Percentiles rank a stretch among this genome's conserved stretches.
These are phyloP conservation scores for Coemansia sp. DNA, from an alignment of 192 early-diverging fungal genomes.

Conservation along the genomic window DNA sequence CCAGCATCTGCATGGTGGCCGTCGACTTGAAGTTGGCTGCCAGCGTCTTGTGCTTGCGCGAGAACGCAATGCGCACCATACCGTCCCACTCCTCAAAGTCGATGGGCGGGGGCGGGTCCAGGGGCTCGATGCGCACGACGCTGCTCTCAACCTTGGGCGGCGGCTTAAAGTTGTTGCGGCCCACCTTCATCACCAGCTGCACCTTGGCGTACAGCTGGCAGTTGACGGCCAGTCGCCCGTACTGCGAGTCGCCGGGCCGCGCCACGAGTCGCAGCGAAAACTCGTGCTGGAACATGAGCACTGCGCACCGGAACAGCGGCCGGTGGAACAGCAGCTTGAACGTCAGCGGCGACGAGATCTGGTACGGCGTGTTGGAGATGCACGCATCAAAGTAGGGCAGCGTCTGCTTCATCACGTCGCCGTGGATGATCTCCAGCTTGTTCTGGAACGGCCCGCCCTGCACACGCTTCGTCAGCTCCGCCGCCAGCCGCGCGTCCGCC, in stretches of 20 bases:
- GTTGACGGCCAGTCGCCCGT: slow-evolving; percentile 90
- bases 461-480: slow-evolving; percentile 95
- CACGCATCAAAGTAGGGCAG: slow-evolving; percentile 98
- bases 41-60: slow-evolving; percentile 92
- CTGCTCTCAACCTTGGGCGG: slow-evolving; percentile 95
- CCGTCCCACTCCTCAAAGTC: slow-evolving; percentile 98
- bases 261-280: slow-evolving; percentile 94
- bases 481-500: slow-evolving; percentile 94
- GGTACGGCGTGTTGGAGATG: slow-evolving; percentile 97
- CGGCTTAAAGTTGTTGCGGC: slow-evolving; percentile 97
- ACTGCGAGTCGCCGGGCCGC: slow-evolving; percentile 87
- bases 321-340: slow-evolving; percentile 96
- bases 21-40: slow-evolving; percentile 86
- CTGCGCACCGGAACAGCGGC: slow-evolving; percentile 84
- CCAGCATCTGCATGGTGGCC: slow-evolving; percentile 83
- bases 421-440: slow-evolving; percentile 88
- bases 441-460: slow-evolving; percentile 67
- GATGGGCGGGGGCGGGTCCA: slow-evolving; percentile 91
- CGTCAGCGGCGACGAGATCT: slow-evolving; percentile 91
- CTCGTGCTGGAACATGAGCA: slow-evolving; percentile 99
- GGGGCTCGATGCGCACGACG: slow-evolving; percentile 92
- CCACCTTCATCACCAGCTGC: slow-evolving; percentile 95
- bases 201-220: slow-evolving; percentile 93
- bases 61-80: slow-evolving; percentile 87
- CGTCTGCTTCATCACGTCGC: slow-evolving; percentile 96